Percentiles rank a stretch among this genome's conserved stretches.
Conservation (phyloP, 108 stramenopile species). For the Stephanodiscus triporus region DNA sequence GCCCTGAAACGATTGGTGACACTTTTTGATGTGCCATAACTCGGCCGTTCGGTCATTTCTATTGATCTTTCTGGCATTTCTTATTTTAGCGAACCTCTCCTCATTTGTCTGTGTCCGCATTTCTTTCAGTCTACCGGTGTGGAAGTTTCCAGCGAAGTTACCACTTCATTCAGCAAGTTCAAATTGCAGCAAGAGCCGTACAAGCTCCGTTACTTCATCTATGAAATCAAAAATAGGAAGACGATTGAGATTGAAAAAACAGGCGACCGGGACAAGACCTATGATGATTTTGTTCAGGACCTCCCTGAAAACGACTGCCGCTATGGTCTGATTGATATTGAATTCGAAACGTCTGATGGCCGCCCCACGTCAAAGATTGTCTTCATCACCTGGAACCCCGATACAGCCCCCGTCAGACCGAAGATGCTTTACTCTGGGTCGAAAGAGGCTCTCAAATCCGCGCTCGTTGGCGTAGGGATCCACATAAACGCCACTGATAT, state of each 20-base stretch:
- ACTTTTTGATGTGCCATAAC: not conserved
- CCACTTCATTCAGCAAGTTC: constrained; percentile 74
- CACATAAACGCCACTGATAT: constrained; percentile 88
- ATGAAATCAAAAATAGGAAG: constrained; percentile 85
- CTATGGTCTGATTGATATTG: constrained; percentile 92
- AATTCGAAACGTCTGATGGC: constrained; percentile 87
- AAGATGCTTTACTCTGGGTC: constrained; percentile 96
- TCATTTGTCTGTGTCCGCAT: not conserved
- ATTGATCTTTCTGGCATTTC: not conserved
- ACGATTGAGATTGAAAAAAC: constrained; percentile 75
- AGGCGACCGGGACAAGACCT: constrained; percentile 65
- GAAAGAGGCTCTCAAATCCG: constrained; percentile 91
- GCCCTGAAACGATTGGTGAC: too few relatives aligned
- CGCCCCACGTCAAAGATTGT: constrained; percentile 93
- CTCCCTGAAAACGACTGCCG: constrained; percentile 91
- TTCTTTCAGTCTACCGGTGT: constrained; percentile 83
- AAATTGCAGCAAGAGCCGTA: constrained; percentile 76
- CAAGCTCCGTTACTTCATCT: constrained; percentile 84
- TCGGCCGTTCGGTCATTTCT: not conserved
- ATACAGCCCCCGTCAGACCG: constrained; percentile 79
- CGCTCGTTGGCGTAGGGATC: constrained; percentile 85
- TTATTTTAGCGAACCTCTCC: not conserved
- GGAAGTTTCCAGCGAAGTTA: constrained; percentile 71
- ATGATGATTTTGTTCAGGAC: constrained; percentile 80
- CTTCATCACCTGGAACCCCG: constrained; percentile 95